Percentiles rank a stretch among this genome's conserved stretches.
Conservation (phyloP, 768 basidiomycete species). For the Mycena crocata region DNA sequence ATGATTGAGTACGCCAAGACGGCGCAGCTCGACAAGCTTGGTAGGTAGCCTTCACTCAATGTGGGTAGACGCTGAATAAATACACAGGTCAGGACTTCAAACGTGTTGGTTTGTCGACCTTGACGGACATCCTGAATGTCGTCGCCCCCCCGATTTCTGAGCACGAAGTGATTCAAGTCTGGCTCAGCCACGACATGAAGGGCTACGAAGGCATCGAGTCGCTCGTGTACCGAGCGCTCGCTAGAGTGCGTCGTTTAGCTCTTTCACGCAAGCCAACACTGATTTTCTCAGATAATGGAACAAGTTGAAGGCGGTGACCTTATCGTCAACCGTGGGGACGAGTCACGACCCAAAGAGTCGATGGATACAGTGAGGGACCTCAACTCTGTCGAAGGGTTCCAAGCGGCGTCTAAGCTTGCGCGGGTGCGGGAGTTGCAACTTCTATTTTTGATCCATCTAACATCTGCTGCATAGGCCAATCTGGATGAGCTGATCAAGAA, state of each 20-base stretch:
- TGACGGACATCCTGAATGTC: slow-evolving; percentile 93
- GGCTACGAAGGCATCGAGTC: slow-evolving; percentile 96
- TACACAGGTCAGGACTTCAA: slow-evolving; percentile 87
- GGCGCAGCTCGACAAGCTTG: slow-evolving; percentile 90
- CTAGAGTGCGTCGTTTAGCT: slow-evolving; percentile 65
- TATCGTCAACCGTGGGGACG: slow-evolving; percentile 85
- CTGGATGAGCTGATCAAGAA: slow-evolving; percentile 80
- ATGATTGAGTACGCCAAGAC: slow-evolving; percentile 89
- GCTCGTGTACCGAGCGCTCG: slow-evolving; percentile 89
- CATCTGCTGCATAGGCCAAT: slow-evolving; percentile 65
- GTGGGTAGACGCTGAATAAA: slow-evolving; percentile 14
- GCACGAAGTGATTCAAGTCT: slow-evolving; percentile 97
- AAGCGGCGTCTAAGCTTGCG: slow-evolving; percentile 86
- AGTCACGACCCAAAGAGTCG: slow-evolving; percentile 76
- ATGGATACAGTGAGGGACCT: slow-evolving; percentile 69
- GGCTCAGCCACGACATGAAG: slow-evolving; percentile 95
- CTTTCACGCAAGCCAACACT: slow-evolving; percentile 14
- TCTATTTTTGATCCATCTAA: slow-evolving; percentile 4
- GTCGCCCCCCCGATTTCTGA: slow-evolving; percentile 99
- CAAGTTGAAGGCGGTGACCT: slow-evolving; percentile 95
- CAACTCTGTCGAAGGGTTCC: slow-evolving; percentile 86
- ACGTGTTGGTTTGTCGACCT: slow-evolving; percentile 86
- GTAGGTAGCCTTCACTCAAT: slow-evolving; percentile 54
- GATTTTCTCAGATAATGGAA: slow-evolving; percentile 80
- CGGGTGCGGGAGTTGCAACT: slow-evolving; percentile 62